Base-by-base conservation (phyloP, 176 grass and related monocot genomes). In the Alopecurus myosuroides region DNA sequence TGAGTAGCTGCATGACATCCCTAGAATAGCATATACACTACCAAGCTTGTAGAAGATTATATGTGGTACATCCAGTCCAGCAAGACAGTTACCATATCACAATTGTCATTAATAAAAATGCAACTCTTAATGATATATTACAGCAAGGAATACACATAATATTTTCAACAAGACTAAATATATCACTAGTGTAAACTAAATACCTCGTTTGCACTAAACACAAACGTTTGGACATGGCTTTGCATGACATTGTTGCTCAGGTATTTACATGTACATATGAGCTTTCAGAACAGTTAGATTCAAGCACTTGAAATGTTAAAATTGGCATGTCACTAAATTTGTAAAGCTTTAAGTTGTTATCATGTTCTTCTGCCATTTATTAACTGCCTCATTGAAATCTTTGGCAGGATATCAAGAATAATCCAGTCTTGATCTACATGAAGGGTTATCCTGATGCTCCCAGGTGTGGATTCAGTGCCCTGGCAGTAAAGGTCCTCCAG, bases 401-500 rank as follows among this genome's bases (percentile, higher is more conserved):
- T 79, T 63, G 72, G 48, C 82, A 99, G 97, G 91, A 99, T 92
- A 75, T 99, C 49, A 96, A 94, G 84, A 82, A 91, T 55, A 94
- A 92, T 33, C 84, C 90, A 44, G 82, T 99, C 4, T 67, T 99
- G 37, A 91, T 96, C 78, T 99, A 94, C 77, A 99, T 96, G 94
- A 99, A 99, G 78, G 94, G 97, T 72, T 52, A 91, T 82, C 90
- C 88, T 70, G 91, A 94, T 73, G 88, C 91, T 88, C 94, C 97
- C 52, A 90, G 88, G 55, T 99, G 97, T 79, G 91, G 94, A 42
- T 96, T 99, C 71, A 99, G 97, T 74, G 94, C 97, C 68, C 64
- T 99, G 64, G 97, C 97, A 46, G 88, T 99, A 45, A 99, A 96
- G 83, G 92, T 99, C 76, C 89, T 99, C 53, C 82, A 97, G 46